Evolutionary conservation across 345 rosid species (phyloP), one percentile per base, ranked within the genome.

Genomic region (Gossypium anomalum): DNA sequence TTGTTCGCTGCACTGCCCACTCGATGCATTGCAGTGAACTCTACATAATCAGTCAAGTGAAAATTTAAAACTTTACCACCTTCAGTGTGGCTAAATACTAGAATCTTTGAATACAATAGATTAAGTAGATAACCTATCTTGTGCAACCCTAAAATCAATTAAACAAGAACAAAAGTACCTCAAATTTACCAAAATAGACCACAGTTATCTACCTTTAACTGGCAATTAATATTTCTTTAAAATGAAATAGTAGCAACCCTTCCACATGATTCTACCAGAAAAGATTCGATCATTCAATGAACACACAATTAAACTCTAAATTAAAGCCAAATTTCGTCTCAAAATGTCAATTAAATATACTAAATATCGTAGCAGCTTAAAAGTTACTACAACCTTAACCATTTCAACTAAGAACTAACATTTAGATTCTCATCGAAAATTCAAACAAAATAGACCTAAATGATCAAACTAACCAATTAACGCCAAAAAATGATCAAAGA

Each of bases 1-100:
- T 87, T 90, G 84, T 94, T 95, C 78, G 97, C 98, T 17, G 99
- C 87, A 90, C 99, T 95, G 75, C 94, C 99, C 82, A 95, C 98
- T 3, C 98, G 97, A 93, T 95, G 99, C 99, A 95, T 95, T 60
- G 87, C 89, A 78, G 77, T 66, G 77, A 75, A 63, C 85, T 87
- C 89, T 82, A 77, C 4, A 70, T 4, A 25, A 47, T 16, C 44
- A 59, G 75, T 43, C 38, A n/a, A 72, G 9, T 22, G 19, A 22
- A 57, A 72, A 22, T 38, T 72, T 2, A 20, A 41, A 44, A 7
- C 22, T 58, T 22, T 23, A 44, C 7, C 7, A 41, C 41, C 38
- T 5, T 19, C 52, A 23, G 2, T 45, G 5, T 15, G n/a, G 4
- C 19, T 47, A 43, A 47, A 45, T 19, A 45, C 29, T 64, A 45